Evolutionary conservation across 1,284 basidiomycete species (phyloP), one percentile per base, ranked within the genome.

Genomic region (Neonothopanus nambi): DNA sequence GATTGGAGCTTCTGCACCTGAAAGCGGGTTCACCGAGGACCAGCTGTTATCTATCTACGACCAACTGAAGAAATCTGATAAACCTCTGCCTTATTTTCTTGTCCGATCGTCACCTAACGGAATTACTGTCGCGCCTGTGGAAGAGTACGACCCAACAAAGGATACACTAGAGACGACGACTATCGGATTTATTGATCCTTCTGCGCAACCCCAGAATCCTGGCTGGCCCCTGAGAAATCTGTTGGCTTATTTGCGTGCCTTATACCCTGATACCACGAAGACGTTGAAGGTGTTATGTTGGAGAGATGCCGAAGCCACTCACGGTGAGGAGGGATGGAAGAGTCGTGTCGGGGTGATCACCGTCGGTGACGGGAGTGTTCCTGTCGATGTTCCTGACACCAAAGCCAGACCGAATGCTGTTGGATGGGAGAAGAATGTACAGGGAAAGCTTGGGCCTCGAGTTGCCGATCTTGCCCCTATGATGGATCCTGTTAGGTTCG

Each of bases 191-290:
- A 68, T 93, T 44, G 96, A 99, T 66, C 93, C 96, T 0, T 97
- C 95, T 0, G 84, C 92, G 0, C 76, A 83, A 35, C 74, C 84
- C 0, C 68, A 80, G 1, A 88, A 90, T 57, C 93, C 94, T 0
- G 96, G 96, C 17, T 99, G 97, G 96, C 92, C 93, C 0, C 77
- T 98, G 5, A 88, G 96, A 38, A 99, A 98, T 64, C 78, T 96
- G 38, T 85, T 99, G 12, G 84, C 89, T 24, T 94, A 89, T 70
- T 82, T 98, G 15, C 76, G 79, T 21, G 73, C 76, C 6, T 70
- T 79, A 11, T 77, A 88, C 60, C 78, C 78, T 0, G 67, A 81
- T 15, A 69, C 70, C 3, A 73, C 79, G 0, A 65, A 76, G 0
- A 70, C 72, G 0, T 54, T 95, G n/a, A 80, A 79, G 12, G 74